Percentiles rank a stretch among this genome's conserved stretches.
phyloP scores from a whole-genome alignment of 2,329 filamentous ascomycete species.

The Aspergillus novoparasiticus region DNA sequence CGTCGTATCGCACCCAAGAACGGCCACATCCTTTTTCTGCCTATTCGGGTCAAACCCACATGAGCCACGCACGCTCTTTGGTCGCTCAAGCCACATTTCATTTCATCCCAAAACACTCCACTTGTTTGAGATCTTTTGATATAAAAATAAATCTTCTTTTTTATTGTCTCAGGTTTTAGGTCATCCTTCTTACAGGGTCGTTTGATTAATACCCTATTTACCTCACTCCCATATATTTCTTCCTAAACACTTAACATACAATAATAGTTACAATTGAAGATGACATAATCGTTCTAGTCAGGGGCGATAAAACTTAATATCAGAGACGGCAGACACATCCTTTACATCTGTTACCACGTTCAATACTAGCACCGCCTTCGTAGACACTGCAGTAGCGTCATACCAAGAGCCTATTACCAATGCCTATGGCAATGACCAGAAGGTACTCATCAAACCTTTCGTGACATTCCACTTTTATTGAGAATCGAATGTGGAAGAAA shows the following conservation, averaged over 20 bases:
- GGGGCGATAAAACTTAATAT: neutral
- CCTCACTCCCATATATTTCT: too few species aligned
- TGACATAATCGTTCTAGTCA: neutral
- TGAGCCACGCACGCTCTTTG: slow-evolving; percentile 14
- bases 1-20: slow-evolving; percentile 11
- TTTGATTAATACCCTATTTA: too few species aligned
- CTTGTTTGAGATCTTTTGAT: neutral
- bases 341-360: too few species aligned
- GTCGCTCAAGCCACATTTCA: slow-evolving; percentile 8
- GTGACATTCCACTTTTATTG: neutral
- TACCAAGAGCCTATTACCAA: neutral
- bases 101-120: neutral
- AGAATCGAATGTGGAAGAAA: neutral
- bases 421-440: neutral
- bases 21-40: slow-evolving; percentile 14
- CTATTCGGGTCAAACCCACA: slow-evolving; percentile 17
- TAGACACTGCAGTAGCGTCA: neutral
- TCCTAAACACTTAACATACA: too few species aligned
- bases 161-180: neutral
- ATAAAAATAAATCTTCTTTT: neutral
- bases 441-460: neutral
- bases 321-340: neutral
- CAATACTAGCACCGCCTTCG: too few species aligned
- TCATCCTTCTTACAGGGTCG: too few species aligned
- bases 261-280: too few species aligned